A percentile compares a stretch with the other conserved stretches of the same genome.
Conservation (phyloP, 129 eudicot species). For the Ambrosia trifida region DNA sequence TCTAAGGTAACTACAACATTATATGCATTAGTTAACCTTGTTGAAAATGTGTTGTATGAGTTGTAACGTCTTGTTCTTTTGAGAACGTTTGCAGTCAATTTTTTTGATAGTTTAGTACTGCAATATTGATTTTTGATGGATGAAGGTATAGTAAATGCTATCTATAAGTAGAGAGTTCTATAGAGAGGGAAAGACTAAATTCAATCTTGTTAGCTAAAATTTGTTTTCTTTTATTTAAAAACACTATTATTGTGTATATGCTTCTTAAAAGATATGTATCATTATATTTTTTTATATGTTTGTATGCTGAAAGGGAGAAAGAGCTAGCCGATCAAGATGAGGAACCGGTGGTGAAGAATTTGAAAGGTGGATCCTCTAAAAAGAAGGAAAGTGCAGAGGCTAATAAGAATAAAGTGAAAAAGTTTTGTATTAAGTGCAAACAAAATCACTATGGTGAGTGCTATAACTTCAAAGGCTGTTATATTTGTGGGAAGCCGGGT, state of each 20-base stretch:
- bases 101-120: neutral
- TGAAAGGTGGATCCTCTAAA: constrained; percentile 12
- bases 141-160: neutral
- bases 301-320: constrained; percentile 17
- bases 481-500: constrained; percentile 21
- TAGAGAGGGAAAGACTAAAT: neutral
- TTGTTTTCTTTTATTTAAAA: neutral
- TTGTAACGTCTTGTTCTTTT: neutral
- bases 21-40: neutral
- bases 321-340: constrained; percentile 14
- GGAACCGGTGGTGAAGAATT: constrained; percentile 14
- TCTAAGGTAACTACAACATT: constrained; percentile 22
- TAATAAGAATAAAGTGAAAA: constrained; percentile 8
- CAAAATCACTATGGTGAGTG: constrained; percentile 19
- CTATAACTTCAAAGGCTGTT: constrained; percentile 5
- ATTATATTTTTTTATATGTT: neutral
- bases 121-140: neutral
- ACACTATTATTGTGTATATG: neutral
- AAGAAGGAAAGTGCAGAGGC: neutral
- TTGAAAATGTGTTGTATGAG: neutral
- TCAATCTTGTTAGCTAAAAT: neutral
- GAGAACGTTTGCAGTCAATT: neutral
- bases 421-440: constrained; percentile 8
- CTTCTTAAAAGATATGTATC: constrained; percentile 4
- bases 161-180: neutral